Evolutionary conservation across 306 rosid genomes (phyloP).

Genomic region (Quercus dentata): DNA sequence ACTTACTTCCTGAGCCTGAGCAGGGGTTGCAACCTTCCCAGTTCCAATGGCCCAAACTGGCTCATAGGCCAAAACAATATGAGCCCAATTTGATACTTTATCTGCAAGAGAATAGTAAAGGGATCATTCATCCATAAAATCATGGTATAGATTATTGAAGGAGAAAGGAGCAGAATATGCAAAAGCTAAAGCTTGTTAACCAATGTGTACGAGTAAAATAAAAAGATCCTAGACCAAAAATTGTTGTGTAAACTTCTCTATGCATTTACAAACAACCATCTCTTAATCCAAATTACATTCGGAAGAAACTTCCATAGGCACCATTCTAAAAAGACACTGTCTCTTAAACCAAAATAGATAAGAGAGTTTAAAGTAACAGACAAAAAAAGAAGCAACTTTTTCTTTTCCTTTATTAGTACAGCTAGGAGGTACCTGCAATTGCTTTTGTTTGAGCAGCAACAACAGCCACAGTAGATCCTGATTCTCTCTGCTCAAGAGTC

Average conservation of each 20-base stretch:
- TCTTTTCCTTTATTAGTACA: not conserved
- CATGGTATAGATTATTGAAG: not conserved
- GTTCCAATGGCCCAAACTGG: constrained; percentile 59
- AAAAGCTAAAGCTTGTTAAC: not conserved
- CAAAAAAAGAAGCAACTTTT: not conserved
- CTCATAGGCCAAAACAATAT: constrained; percentile 41
- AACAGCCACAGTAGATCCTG: constrained; percentile 56
- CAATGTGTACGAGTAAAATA: not conserved
- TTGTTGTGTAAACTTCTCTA: not conserved
- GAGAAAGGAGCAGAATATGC: not conserved
- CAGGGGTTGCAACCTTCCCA: constrained; percentile 62
- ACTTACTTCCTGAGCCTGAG: constrained; percentile 86
- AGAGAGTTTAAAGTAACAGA: not conserved
- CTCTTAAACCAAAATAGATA: not conserved
- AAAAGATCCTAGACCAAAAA: not conserved
- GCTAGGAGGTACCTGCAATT: constrained; percentile 57
- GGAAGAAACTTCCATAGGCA: not conserved
- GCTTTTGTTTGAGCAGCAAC: constrained; percentile 89
- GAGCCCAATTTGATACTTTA: constrained; percentile 35
- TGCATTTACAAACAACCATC: not conserved
- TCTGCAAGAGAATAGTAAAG: constrained; percentile 21
- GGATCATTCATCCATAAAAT: not conserved
- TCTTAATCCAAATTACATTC: not conserved
- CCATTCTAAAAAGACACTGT: not conserved
- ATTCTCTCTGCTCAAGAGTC: constrained; percentile 85